phyloP scores from a whole-genome alignment of 208 protist genomes.

The Trypanosoma brucei region DNA sequence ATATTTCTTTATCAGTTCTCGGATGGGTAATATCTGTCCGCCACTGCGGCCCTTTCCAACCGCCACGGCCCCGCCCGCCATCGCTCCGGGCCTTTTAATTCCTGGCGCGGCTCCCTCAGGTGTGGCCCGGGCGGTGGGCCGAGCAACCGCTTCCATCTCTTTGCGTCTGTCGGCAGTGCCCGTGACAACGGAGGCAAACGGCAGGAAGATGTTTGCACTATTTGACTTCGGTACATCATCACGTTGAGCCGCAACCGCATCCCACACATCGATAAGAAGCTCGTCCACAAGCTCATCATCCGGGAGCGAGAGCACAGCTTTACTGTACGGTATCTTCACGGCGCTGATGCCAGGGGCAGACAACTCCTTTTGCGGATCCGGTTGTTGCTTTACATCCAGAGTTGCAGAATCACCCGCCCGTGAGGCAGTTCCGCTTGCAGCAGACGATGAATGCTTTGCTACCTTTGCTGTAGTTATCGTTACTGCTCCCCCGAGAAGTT shows the following conservation, averaged over 20 bases:
- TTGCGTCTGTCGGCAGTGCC: slow-evolving; percentile 49
- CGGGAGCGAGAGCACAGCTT: slow-evolving; percentile 30
- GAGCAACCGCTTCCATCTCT: slow-evolving; percentile 31
- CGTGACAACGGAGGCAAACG: slow-evolving; percentile 34
- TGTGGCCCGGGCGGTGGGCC: slow-evolving; percentile 43
- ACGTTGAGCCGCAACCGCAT: slow-evolving; percentile 37
- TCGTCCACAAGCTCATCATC: slow-evolving; percentile 43
- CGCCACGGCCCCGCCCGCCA: slow-evolving; percentile 4
- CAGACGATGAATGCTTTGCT: background rate
- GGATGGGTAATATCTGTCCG: slow-evolving; percentile 28
- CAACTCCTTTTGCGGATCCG: background rate
- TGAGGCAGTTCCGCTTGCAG: background rate
- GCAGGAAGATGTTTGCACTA: slow-evolving; percentile 33
- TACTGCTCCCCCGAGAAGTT: slow-evolving; percentile 40
- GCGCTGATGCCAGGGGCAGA: background rate
- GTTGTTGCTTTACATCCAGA: background rate
- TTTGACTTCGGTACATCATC: slow-evolving; percentile 51
- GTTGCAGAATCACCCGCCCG: background rate
- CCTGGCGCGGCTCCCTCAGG: slow-evolving; percentile 71
- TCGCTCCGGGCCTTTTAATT: slow-evolving; percentile 36
- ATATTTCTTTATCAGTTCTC: slow-evolving; percentile 67
- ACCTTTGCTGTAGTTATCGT: slow-evolving; percentile 1
- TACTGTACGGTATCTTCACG: slow-evolving; percentile 11
- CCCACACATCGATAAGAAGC: slow-evolving; percentile 58
- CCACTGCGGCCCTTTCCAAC: background rate